Base-by-base conservation (phyloP, 768 basidiomycete species). In the Pleurotus citrinopileatus region DNA sequence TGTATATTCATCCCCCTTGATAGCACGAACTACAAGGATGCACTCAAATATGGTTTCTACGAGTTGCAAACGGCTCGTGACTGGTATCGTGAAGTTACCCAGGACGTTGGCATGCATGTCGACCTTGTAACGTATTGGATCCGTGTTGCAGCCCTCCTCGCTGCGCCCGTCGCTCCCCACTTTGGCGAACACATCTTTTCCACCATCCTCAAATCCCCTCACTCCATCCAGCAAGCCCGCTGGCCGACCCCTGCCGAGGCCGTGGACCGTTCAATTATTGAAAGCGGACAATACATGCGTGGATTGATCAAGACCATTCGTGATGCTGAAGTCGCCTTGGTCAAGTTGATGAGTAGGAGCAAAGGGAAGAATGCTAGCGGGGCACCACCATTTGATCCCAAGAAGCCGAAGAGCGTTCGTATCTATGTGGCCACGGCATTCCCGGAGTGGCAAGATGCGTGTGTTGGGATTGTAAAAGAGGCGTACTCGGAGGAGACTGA, bases 1-100 rank as follows among this genome's bases (percentile, higher is more conserved):
- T 15, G 13, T 19, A 34, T 37, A 42, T 48, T 38, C 52, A 36
- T 19, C 32, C 37, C 10, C n/a, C 27, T 44, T 6, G 50, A 42
- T 63, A 97, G 95, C 19, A 93, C 87, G 56, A 84, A 90, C 67
- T 99, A 90, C 84, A 99, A 98, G 72, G 93, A 96, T 55, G 94
- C 95, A 8, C 70, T 98, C 57, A 96, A 98, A 70, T 88, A 80
- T 59, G 96, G 95, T 43, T 96, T 98, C 73, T 99, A 94, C 78
- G 94, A 97, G 63, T 81, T 95, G 59, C 93, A 98, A 68, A 87
- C 82, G 46, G 78, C 85, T 2, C 89, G 97, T 42, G 95, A 98
- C 66, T 94, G 94, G 88, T 98, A 98, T 69, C 91, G 94, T 54
- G 90, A 94, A 66, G 91, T 96, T 47, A 94, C 91, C 2, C 74